These are phyloP conservation scores for Thamnidium elegans DNA, from an alignment of 192 early-diverging fungal species.

Conservation along the genomic window DNA sequence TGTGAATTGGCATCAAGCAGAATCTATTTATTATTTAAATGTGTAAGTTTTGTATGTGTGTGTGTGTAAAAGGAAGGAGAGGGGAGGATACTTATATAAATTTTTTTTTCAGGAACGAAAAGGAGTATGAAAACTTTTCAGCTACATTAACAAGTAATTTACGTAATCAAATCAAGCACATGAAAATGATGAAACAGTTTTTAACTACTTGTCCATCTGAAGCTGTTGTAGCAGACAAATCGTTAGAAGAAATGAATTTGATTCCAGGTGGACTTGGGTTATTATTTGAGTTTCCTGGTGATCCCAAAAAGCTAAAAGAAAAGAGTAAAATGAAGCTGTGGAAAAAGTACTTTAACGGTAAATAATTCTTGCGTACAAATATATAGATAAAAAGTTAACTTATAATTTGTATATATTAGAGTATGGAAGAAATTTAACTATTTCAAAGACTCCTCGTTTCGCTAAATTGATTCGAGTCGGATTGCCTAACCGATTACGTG, in stretches of 20 bases:
- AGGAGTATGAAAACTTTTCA: slow-evolving; percentile 79
- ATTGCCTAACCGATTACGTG: slow-evolving; percentile 76
- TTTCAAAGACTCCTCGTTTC: slow-evolving; percentile 75
- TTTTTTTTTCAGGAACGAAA: slow-evolving; percentile 28
- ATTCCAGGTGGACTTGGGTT: slow-evolving; percentile 63
- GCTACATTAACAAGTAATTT: slow-evolving; percentile 68
- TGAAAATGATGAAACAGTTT: slow-evolving; percentile 83
- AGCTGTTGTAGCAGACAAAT: slow-evolving; percentile 56
- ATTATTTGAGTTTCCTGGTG: slow-evolving; percentile 72
- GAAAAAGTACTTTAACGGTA: slow-evolving; percentile 49
- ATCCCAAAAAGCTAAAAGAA: slow-evolving; percentile 49
- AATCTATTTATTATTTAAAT: slow-evolving; percentile 32
- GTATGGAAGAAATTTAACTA: slow-evolving; percentile 80
- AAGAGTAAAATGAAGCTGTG: slow-evolving; percentile 31
- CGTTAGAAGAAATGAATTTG: slow-evolving; percentile 46
- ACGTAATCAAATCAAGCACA: slow-evolving; percentile 66
- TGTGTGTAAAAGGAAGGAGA: neutral
- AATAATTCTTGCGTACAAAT: too few relatives aligned
- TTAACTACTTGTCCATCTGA: slow-evolving; percentile 83
- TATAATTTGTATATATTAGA: slow-evolving; percentile 25
- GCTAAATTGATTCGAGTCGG: slow-evolving; percentile 80
- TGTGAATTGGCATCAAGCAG: slow-evolving; percentile 31
- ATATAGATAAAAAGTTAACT: too few relatives aligned
- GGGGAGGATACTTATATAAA: slow-evolving; percentile 2
- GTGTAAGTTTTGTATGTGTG: slow-evolving; percentile 32